A percentile compares a stretch with the other conserved stretches of the same genome.
Evolutionary conservation across 345 rosid species (phyloP).

Genomic region (Carallia brachiata): DNA sequence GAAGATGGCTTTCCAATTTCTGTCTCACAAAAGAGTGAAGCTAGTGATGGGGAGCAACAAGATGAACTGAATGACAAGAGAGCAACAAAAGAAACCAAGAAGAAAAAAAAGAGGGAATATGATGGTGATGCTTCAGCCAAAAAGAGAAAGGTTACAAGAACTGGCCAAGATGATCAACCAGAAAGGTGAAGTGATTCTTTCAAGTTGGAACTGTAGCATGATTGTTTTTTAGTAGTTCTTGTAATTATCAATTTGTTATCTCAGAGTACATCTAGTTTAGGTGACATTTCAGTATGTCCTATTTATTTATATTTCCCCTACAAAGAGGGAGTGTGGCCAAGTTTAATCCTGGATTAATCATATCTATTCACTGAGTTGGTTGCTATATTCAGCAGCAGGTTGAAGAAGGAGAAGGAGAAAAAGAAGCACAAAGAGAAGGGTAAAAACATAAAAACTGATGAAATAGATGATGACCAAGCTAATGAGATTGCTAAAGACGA

Average conservation of each 20-base stretch:
- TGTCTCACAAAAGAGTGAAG: slow-evolving; percentile 30
- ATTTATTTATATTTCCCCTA: background rate
- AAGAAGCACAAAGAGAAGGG: slow-evolving; percentile 50
- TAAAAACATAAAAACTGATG: slow-evolving; percentile 26
- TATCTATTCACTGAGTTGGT: slow-evolving; percentile 16
- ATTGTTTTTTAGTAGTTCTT: background rate
- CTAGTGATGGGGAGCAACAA: slow-evolving; percentile 18
- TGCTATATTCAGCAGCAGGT: slow-evolving; percentile 37
- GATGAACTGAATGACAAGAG: slow-evolving; percentile 24
- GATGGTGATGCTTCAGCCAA: slow-evolving; percentile 36
- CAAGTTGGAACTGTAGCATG: background rate
- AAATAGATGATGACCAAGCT: slow-evolving; percentile 18
- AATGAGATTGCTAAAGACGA: slow-evolving; percentile 19
- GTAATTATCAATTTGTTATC: background rate
- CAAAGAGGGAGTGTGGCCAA: slow-evolving; percentile 1
- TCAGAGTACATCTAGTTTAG: background rate
- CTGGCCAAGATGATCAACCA: slow-evolving; percentile 49
- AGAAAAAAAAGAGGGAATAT: slow-evolving; percentile 32
- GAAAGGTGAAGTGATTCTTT: slow-evolving; percentile 37
- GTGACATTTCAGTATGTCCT: slow-evolving; percentile 5
- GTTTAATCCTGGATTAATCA: background rate
- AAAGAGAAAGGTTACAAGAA: slow-evolving; percentile 61
- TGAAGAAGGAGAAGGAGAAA: slow-evolving; percentile 56
- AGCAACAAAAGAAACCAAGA: slow-evolving; percentile 22
- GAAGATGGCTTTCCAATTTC: slow-evolving; percentile 91